Base-by-base conservation (phyloP, 2,329 filamentous ascomycete species). In the Aspergillus sp. region DNA sequence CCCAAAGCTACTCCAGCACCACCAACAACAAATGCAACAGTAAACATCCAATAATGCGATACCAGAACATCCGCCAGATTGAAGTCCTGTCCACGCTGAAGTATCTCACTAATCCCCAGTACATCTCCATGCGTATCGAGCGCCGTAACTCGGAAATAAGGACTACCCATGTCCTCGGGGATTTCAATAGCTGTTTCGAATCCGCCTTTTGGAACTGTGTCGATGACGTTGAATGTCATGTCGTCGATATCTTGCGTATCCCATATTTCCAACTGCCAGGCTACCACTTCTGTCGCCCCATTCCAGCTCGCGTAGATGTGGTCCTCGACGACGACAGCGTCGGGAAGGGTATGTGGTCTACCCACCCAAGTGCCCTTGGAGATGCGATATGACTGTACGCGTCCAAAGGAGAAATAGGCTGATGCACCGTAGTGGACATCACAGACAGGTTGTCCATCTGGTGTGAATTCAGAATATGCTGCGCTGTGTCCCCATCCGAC, bases 361-460 rank as follows among this genome's bases (percentile, higher is more conserved):
- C 73, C 76, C 3, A 69, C 68, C 76, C 78, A 83, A 43, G 72
- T 64, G 49, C 68, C 73, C 53, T 76, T 77, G 58, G 75, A 75
- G 2, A 71, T 72, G 29, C 78, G 72, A 52, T 82, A 83, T 41
- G 74, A 78, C 53, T 75, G 70, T 3, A 76, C 70, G 11, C 57
- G 49, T 3, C 56, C 56, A 29, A 58, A 52, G 52, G 63, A 37
- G 59, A 55, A 58, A 58, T 52, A 59, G 56, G 45, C 58, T 60
- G 47, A 70, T 43, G 40, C 57, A 37, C 52, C 69, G 53, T 79
- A 65, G 52, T 76, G 75, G 5, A 64, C 68, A 46, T 81, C 75
- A 65, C 79, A 79, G 12, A 82, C 63, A 4, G 73, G 57, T 7
- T 68, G 60, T 7, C 78, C 78, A n/a, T 74, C 68, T 1, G 63